These are phyloP conservation scores for Pleurotus eryngii DNA, from an alignment of 768 basidiomycete species.

Conservation along the genomic window DNA sequence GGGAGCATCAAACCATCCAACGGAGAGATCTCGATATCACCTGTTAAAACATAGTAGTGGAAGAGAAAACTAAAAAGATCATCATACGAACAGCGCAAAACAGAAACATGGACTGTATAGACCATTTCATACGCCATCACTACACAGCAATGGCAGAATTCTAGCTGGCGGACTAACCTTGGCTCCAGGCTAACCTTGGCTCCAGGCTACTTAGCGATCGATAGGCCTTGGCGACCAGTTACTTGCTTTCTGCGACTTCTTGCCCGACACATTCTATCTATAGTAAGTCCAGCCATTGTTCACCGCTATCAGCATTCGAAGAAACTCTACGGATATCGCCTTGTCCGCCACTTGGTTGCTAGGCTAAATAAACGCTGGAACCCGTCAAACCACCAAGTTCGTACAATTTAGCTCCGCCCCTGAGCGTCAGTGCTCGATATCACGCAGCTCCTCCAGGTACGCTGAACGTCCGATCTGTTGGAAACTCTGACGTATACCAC, in stretches of 20 bases:
- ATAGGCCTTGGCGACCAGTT: background rate
- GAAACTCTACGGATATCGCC: background rate
- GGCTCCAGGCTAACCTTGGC: background rate
- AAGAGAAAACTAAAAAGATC: constrained; percentile 1
- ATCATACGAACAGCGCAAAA: background rate
- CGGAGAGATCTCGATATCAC: background rate
- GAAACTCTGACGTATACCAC: no score
- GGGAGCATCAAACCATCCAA: constrained; percentile 6
- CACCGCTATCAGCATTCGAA: background rate
- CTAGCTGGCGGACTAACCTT: background rate
- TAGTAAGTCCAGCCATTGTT: background rate
- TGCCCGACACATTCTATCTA: background rate
- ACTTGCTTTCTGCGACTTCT: background rate
- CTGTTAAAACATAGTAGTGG: background rate
- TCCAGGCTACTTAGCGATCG: no score
- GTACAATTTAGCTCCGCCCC: background rate
- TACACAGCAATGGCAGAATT: background rate
- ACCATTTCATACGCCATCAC: constrained; percentile 1
- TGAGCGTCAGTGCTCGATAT: constrained; percentile 2
- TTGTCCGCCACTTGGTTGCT: constrained; percentile 3
- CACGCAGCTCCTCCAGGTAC: background rate
- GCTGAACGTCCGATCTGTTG: no score
- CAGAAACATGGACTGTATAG: background rate
- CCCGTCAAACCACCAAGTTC: constrained; percentile 1
- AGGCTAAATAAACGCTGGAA: background rate